These are phyloP conservation scores for Ziziphus jujuba DNA, from an alignment of 306 rosid genomes.

Conservation along the genomic window DNA sequence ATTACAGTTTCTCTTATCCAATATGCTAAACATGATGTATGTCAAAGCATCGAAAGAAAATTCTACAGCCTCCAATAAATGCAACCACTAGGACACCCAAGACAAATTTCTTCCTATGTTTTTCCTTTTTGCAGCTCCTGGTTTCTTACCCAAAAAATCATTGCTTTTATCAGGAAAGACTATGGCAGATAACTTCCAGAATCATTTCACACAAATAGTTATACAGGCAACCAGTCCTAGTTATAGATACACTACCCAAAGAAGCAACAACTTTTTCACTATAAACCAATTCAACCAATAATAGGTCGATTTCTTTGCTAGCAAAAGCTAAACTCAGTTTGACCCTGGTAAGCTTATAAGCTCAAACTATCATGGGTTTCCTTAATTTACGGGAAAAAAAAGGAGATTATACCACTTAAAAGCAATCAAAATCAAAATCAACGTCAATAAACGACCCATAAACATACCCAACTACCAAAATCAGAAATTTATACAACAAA, in stretches of 20 bases:
- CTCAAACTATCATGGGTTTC: neutral
- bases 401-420: slow-evolving; percentile 2
- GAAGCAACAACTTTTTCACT: neutral
- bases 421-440: slow-evolving; percentile 13
- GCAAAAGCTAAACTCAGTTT: neutral
- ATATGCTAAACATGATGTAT: neutral
- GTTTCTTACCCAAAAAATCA: neutral
- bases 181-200: neutral
- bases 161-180: neutral
- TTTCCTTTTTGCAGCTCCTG: neutral
- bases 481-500: neutral
- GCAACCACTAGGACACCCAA: neutral
- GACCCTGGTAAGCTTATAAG: too few relatives aligned
- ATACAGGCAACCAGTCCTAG: neutral
- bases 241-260: neutral
- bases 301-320: neutral
- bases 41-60: neutral
- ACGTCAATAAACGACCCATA: slow-evolving; percentile 10
- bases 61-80: neutral
- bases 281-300: neutral
- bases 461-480: slow-evolving; percentile 9
- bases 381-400: slow-evolving; percentile 25
- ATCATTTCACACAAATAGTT: neutral
- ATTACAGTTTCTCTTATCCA: neutral
- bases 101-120: neutral